Base-by-base conservation (phyloP, 2,329 filamentous ascomycete genomes). In the Aspergillus novoparasiticus region DNA sequence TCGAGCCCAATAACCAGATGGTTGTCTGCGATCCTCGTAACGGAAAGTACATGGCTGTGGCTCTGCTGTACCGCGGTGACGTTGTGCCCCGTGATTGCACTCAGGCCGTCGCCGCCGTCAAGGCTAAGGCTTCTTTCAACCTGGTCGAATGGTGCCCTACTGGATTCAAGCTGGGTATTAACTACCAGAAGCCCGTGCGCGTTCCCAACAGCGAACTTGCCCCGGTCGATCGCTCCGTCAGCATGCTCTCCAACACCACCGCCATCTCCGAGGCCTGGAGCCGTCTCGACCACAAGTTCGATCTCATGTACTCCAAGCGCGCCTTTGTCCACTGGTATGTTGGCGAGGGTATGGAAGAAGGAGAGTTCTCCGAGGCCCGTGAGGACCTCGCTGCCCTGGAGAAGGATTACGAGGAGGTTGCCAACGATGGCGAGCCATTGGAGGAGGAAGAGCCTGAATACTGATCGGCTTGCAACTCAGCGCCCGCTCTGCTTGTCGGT, bases 341-440 rank as follows among this genome's bases (percentile, higher is more conserved):
- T 59, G 92, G 92, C 69, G 92, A 95, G 82, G 92, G 92, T 82
- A 95, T 95, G 92, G 92, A 95, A 83, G 92, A 95, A 79, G 92
- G 92, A 73, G 92, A 95, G 80, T 95, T 95, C 83, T 91, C 89
- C 67, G 92, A 95, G 81, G 92, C 92, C 66, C 89, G 92, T 71
- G 92, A 95, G 83, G 92, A 95, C 78, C 84, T 95, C 65, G 92
- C 92, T 66, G 92, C 92, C 55, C 84, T 95, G 39, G 92, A 94
- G 85, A 92, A 90, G 83, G 91, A 94, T 73, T 94, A 94, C 77
- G 91, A 93, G 80, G 91, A 94, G 84, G 91, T 94, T 71, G 91
- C 90, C 65, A 86, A 84, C 76, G 91, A 94, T 79, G 81, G 83
- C 68, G 83, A 89, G 70, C 83, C 86, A 19, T 87, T 87, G 54